Percentiles rank a stretch among this genome's conserved stretches.
Conservation (phyloP, 208 protist genomes). For the Trypanosoma melophagium region DNA sequence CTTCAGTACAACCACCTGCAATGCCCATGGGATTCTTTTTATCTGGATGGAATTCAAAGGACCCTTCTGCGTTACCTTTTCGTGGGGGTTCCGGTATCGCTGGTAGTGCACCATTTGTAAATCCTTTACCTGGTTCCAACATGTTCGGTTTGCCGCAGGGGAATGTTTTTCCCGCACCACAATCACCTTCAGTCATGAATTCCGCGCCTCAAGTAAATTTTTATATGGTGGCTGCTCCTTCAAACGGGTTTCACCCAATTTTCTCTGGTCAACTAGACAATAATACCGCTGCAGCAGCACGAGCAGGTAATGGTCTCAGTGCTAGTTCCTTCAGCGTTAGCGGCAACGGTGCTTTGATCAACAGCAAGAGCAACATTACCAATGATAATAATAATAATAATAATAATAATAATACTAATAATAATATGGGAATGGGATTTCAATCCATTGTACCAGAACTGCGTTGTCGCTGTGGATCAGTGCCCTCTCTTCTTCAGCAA, state of each 20-base stretch:
- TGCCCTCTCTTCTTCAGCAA: neutral
- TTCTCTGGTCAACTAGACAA: slow-evolving; percentile 1
- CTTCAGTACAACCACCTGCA: neutral
- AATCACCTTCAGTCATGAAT: neutral
- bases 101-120: slow-evolving; percentile 2
- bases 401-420: neutral
- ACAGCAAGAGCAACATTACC: neutral
- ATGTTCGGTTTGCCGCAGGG: slow-evolving; percentile 5
- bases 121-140: slow-evolving; percentile 4
- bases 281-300: neutral
- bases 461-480: neutral
- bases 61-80: neutral
- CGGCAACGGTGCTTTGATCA: neutral
- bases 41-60: slow-evolving; percentile 5
- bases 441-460: neutral
- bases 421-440: neutral
- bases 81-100: neutral
- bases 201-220: slow-evolving; percentile 15
- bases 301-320: neutral
- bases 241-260: neutral
- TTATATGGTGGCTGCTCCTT: slow-evolving; percentile 9
- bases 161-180: neutral
- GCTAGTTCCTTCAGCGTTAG: neutral
- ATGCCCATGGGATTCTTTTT: slow-evolving; percentile 20
- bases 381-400: neutral